Evolutionary conservation across 2,329 filamentous ascomycete genomes (phyloP).

Genomic region (Pseudogymnoascus sp.): DNA sequence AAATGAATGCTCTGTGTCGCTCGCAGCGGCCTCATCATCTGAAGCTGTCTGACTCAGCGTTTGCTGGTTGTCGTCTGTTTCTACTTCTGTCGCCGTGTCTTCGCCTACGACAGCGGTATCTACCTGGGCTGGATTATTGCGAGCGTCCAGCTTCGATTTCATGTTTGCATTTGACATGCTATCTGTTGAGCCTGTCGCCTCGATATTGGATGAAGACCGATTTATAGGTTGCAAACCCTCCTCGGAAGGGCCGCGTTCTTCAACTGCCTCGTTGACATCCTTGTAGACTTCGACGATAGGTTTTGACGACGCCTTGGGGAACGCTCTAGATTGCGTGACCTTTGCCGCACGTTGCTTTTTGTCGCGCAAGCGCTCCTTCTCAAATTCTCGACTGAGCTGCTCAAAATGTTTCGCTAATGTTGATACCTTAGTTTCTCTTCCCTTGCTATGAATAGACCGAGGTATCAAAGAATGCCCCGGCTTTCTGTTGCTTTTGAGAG

Average conservation of each 20-base stretch:
- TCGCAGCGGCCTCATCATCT: slow-evolving; percentile 59
- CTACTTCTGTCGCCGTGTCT: slow-evolving; percentile 28
- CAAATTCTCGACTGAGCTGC: slow-evolving; percentile 90
- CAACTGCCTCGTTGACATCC: slow-evolving; percentile 86
- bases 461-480: slow-evolving; percentile 70
- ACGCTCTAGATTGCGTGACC: slow-evolving; percentile 66
- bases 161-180: background rate
- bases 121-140: slow-evolving; percentile 16
- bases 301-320: slow-evolving; percentile 85
- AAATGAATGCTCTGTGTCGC: slow-evolving; percentile 63
- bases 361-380: slow-evolving; percentile 85
- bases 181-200: background rate
- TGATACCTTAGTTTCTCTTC: slow-evolving; percentile 70
- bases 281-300: slow-evolving; percentile 94
- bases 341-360: slow-evolving; percentile 72
- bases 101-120: slow-evolving; percentile 21
- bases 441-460: slow-evolving; percentile 66
- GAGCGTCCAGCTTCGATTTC: background rate
- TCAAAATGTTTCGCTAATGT: slow-evolving; percentile 94
- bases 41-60: slow-evolving; percentile 52
- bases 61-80: slow-evolving; percentile 36
- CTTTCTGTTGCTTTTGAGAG: slow-evolving; percentile 53
- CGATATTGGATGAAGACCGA: background rate
- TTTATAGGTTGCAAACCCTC: slow-evolving; percentile 40
- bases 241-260: slow-evolving; percentile 61